phyloP scores from a whole-genome alignment of 2,329 filamentous ascomycete species.

The Thelonectria discophora region DNA sequence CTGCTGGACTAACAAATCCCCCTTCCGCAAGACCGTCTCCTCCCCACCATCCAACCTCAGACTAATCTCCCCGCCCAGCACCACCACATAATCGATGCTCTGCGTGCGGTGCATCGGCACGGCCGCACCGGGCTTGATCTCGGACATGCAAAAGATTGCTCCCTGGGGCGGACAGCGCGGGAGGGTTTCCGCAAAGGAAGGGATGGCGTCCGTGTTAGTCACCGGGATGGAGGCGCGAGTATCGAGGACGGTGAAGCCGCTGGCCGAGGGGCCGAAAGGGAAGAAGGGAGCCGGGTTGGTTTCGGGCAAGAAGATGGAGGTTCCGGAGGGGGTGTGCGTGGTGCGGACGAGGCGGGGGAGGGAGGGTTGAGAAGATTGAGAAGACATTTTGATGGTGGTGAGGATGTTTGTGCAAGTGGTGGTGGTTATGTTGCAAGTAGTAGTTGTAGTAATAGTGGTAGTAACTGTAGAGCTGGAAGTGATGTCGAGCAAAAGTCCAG shows the following conservation, averaged over 20 bases:
- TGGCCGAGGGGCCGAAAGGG: constrained; percentile 45
- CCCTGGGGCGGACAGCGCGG: constrained; percentile 49
- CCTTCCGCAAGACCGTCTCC: constrained; percentile 48
- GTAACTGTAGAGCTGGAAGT: background rate
- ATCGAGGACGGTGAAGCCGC: constrained; percentile 47
- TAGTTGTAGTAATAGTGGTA: no score
- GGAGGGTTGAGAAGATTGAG: background rate
- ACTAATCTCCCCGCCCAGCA: constrained; percentile 52
- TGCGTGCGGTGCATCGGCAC: constrained; percentile 54
- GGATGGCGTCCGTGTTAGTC: constrained; percentile 37
- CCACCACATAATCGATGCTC: constrained; percentile 52
- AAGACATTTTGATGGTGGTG: constrained; percentile 5
- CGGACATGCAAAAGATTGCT: constrained; percentile 46
- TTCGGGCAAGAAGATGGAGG: constrained; percentile 46
- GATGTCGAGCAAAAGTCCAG: background rate
- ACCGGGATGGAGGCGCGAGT: constrained; percentile 43
- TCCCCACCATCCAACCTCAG: constrained; percentile 53
- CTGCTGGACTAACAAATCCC: constrained; percentile 53
- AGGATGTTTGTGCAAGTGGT: background rate
- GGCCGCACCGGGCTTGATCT: constrained; percentile 43
- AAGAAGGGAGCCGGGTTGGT: constrained; percentile 35
- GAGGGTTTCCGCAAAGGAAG: constrained; percentile 32
- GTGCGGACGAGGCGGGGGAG: constrained; percentile 44
- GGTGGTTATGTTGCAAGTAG: background rate
- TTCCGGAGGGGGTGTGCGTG: constrained; percentile 42